Base-by-base conservation (phyloP, 148 eudicot genomes). In the Spergularia marina region DNA sequence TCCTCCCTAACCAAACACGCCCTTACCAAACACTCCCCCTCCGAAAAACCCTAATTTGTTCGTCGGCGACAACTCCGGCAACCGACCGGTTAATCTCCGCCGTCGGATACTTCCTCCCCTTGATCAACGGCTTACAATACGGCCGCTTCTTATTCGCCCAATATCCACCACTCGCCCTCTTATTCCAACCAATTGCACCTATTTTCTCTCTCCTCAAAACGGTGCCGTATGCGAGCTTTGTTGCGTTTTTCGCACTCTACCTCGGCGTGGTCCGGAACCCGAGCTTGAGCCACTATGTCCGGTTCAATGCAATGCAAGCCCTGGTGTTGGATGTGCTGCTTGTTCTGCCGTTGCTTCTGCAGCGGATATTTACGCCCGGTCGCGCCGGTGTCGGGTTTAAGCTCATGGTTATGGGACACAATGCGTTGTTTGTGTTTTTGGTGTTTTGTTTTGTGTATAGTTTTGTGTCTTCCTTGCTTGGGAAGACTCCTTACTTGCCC, bases 301-400 rank as follows among this genome's bases (percentile, higher is more conserved):
- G 98, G 75, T 94, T 91, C 62, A 91, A 91, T 18, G 86, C 93
- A 0, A 89, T 95, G 91, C 98, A 92, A 76, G 98, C 96, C 0
- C 82, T 94, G 12, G 92, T 95, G 10, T 85, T 95, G 4, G 96
- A 92, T 47, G 91, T 95, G 2, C 68, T 91, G 4, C 87, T 95
- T 10, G 92, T 87, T 4, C 60, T 95, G 44, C 98, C 98, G 0
- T 40, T 82, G 52, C 68, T 95, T 10, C 12, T 95, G 47, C 87
- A 81, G 82, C 61, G 86, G 82, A 86, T 92, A 16, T 74, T 92
- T 23, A 65, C 76, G 1, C 97, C 97, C 1, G 96, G 97, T 1
- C 39, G 79, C 21, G 47, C 81, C 6, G 97, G 98, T 0, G 5
- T 91, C 8, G 97, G 86, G 76, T 84, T 81, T 68, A 88, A 88